Evolutionary conservation across 140 eudicot species (phyloP).

Genomic region (Anethum foeniculum): DNA sequence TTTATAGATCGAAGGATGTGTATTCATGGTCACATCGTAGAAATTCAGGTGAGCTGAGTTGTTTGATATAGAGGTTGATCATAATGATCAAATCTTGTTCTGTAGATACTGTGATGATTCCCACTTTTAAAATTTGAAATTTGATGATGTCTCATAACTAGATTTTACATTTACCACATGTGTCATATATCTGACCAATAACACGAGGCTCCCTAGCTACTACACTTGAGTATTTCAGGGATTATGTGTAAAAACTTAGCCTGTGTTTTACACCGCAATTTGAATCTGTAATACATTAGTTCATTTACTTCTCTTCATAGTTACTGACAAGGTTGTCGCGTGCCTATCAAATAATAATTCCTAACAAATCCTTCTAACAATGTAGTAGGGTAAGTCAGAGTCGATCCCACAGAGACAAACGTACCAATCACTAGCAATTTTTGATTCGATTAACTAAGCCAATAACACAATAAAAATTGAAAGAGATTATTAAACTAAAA

Average conservation of each 20-base stretch:
- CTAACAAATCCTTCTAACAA: no score
- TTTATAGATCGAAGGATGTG: constrained; percentile 98
- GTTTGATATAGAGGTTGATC: background rate
- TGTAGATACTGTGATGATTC: background rate
- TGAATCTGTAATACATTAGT: background rate
- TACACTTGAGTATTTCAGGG: background rate
- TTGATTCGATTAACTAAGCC: no score
- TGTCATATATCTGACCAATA: background rate
- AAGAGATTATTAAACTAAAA: no score
- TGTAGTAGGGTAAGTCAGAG: no score
- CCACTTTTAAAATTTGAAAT: no score
- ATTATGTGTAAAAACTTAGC: background rate
- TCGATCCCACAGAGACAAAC: no score
- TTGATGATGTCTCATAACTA: background rate
- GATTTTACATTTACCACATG: background rate
- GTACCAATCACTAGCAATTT: no score
- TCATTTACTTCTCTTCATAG: background rate
- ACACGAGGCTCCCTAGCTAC: background rate
- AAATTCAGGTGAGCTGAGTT: constrained; percentile 60
- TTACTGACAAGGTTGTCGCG: no score
- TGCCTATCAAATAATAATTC: no score
- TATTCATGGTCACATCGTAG: constrained; percentile 97
- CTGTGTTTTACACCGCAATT: background rate
- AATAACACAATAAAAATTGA: no score
- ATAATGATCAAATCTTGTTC: background rate